phyloP scores from a whole-genome alignment of 495 filamentous ascomycete species.

The Hypomontagnella monticulosa region DNA sequence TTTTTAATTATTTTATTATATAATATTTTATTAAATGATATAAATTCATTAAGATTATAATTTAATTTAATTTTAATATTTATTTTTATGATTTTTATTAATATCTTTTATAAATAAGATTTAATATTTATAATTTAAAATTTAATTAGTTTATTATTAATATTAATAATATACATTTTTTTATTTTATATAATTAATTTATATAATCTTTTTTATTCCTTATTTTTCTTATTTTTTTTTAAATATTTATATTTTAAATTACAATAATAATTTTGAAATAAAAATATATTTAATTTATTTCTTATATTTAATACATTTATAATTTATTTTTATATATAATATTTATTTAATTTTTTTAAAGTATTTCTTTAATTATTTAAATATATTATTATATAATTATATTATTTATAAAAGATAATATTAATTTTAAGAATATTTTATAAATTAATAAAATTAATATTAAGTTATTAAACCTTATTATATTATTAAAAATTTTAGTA shows the following conservation, averaged over 20 bases:
- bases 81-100: not conserved
- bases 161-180: constrained; percentile 1
- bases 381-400: not conserved
- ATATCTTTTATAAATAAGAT: not conserved
- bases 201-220: not conserved
- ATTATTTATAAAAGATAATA: not conserved
- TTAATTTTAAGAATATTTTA: not conserved
- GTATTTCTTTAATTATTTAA: not conserved
- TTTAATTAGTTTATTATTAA: constrained; percentile 6
- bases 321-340: constrained; percentile 1
- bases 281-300: not conserved
- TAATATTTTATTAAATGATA: not conserved
- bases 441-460: not conserved
- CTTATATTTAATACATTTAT: not conserved
- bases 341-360: not conserved
- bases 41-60: no score
- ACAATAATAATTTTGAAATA: constrained; percentile 5
- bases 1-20: not conserved
- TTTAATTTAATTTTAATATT: not conserved
- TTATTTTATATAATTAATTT: not conserved
- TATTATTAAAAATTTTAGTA: constrained; percentile 1
- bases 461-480: not conserved
- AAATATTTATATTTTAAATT: constrained; percentile 9
- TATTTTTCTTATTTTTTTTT: not conserved
- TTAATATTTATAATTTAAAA: not conserved